Conservation (phyloP, 1,284 basidiomycete species). For the Bothia castanella region DNA sequence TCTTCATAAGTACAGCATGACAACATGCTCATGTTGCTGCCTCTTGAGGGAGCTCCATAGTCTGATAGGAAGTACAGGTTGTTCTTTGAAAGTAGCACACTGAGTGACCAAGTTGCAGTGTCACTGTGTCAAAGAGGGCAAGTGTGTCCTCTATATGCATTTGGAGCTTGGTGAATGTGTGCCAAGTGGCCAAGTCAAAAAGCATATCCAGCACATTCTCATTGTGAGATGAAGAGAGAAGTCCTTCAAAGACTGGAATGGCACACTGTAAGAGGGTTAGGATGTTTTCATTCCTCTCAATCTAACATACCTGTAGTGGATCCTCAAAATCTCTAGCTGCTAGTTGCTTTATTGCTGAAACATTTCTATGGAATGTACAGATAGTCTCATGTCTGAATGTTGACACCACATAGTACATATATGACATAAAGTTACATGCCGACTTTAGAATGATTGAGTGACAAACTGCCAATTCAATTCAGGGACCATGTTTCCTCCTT, state of each 20-base stretch:
- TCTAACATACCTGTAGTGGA: constrained; percentile 23
- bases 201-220: neutral
- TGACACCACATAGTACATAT: neutral
- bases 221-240: constrained; percentile 29
- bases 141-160: constrained; percentile 31
- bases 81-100: neutral
- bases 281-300: too few species aligned
- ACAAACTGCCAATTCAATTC: too few species aligned
- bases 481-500: constrained; percentile 6
- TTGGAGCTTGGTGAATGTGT: constrained; percentile 32
- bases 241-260: constrained; percentile 34
- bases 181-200: constrained; percentile 31
- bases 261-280: constrained; percentile 26
- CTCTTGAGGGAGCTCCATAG: constrained; percentile 5
- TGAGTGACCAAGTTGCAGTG: neutral
- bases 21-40: neutral
- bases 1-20: neutral
- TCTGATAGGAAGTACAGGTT: neutral
- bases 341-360: constrained; percentile 5
- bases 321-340: constrained; percentile 30
- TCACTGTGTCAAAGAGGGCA: constrained; percentile 14
- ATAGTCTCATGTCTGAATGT: constrained; percentile 22
- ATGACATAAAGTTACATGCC: too few species aligned
- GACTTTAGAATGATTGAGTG: too few species aligned
- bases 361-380: constrained; percentile 18